These are phyloP conservation scores for Saturnispora silvae DNA, from an alignment of 805 yeast genomes.

Conservation along the genomic window DNA sequence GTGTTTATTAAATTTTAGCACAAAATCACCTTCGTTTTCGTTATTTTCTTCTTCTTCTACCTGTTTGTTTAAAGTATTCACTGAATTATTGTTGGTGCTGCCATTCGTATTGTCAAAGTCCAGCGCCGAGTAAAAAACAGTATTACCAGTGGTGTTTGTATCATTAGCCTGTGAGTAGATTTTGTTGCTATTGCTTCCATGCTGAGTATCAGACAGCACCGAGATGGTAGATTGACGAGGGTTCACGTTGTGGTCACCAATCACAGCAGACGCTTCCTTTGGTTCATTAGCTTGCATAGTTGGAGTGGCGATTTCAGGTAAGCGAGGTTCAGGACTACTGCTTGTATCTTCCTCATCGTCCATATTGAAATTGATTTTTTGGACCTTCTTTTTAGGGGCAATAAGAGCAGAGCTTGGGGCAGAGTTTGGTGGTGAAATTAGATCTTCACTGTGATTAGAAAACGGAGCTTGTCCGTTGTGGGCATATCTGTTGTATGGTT, in stretches of 20 bases:
- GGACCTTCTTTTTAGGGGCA: constrained; percentile 3
- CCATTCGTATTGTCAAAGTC: too few species aligned
- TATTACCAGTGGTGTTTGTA: constrained; percentile 1
- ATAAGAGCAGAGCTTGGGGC: not conserved
- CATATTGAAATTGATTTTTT: constrained; percentile 4
- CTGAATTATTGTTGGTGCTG: too few species aligned
- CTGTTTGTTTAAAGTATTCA: not conserved
- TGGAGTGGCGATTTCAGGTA: not conserved
- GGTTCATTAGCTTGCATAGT: not conserved
- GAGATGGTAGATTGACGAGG: too few species aligned
- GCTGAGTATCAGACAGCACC: constrained; percentile 2
- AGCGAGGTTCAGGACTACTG: not conserved
- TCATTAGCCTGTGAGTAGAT: constrained; percentile 1
- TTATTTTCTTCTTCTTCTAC: too few species aligned
- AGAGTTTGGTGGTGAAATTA: not conserved
- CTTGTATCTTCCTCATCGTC: not conserved
- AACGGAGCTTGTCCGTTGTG: too few species aligned
- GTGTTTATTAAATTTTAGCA: too few species aligned
- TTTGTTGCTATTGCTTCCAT: constrained; percentile 1
- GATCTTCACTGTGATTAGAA: not conserved
- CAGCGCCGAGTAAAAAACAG: too few species aligned
- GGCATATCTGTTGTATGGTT: too few species aligned
- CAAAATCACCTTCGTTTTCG: too few species aligned
- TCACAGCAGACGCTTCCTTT: not conserved
- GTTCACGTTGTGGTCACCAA: not conserved